Evolutionary conservation across 2,329 filamentous ascomycete genomes (phyloP).

Genomic region (Botrytis fabae): DNA sequence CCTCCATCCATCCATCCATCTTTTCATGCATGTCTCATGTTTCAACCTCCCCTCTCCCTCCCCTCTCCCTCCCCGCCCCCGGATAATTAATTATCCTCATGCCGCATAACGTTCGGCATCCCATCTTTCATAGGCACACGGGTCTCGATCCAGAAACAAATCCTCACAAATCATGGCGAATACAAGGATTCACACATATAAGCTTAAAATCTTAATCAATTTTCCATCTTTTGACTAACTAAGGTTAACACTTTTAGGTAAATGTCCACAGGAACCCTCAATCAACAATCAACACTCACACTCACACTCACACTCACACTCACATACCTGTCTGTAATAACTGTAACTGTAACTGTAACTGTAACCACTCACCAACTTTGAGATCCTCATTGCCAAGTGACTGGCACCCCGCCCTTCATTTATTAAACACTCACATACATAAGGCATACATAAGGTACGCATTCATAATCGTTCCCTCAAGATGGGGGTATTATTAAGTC

Average conservation of each 20-base stretch:
- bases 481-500: constrained; percentile 4
- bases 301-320: too few species aligned
- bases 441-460: not conserved
- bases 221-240: not conserved
- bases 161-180: not conserved
- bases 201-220: not conserved
- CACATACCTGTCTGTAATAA: too few species aligned
- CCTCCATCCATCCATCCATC: too few species aligned
- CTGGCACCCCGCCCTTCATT: not conserved
- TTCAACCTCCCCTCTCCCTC: not conserved
- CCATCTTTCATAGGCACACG: not conserved
- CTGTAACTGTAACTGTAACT: not conserved
- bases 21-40: not conserved
- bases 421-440: not conserved
- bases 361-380: not conserved
- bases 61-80: not conserved
- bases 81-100: not conserved
- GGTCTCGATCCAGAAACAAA: not conserved
- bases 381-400: constrained; percentile 5
- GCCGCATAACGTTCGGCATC: not conserved
- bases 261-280: not conserved
- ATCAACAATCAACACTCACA: not conserved
- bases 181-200: not conserved
- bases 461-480: not conserved
- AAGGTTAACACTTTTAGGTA: not conserved